Evolutionary conservation across 129 eudicot species (phyloP), one percentile per base, ranked within the genome.

Genomic region (Centrapalus pauciflorus): DNA sequence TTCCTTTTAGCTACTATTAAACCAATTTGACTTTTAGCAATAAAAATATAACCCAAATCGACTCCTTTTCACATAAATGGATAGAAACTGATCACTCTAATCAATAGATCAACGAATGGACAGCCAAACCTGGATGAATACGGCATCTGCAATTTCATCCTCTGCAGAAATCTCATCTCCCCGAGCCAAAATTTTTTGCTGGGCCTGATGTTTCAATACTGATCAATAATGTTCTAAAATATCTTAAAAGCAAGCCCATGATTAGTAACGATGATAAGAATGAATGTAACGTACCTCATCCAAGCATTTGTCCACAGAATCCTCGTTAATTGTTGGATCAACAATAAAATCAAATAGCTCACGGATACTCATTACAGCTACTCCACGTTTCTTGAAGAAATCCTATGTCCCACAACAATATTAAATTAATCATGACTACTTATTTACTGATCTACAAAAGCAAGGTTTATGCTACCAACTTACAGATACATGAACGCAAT

Each of bases 301-400:
- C 71, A 93, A 74, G 55, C 89, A 93, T 74, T 74, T 66, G 65
- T 93, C 96, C 25, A 88, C 82, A 17, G 89, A 72, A 51, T 88
- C 96, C 29, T 93, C 99, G 66, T 52, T 70, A 55, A 93, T 93
- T 8, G 96, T 63, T 7, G 88, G 84, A 76, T 93, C 96, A 43
- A 89, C 96, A 14, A 93, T 89, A 71, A 93, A 93, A 77, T 93
- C 95, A 72, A 93, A 89, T 73, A 89, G 74, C 66, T 93, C 99
- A 16, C 85, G 87, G 13, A 82, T 84, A 55, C 75, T 86, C 99
- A 93, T 93, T 16, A 93, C 96, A 60, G 90, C 96, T 33, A 93
- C 88, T 19, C 96, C 99, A 55, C 68, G 76, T 74, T 86, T 93
- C 69, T 76, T 84, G 51, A 93, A 89, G 69, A 84, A 93, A 77